A percentile compares a stretch with the other conserved stretches of the same genome.
Conservation (phyloP, 805 yeast species). For the Hanseniaspora mollemarum region DNA sequence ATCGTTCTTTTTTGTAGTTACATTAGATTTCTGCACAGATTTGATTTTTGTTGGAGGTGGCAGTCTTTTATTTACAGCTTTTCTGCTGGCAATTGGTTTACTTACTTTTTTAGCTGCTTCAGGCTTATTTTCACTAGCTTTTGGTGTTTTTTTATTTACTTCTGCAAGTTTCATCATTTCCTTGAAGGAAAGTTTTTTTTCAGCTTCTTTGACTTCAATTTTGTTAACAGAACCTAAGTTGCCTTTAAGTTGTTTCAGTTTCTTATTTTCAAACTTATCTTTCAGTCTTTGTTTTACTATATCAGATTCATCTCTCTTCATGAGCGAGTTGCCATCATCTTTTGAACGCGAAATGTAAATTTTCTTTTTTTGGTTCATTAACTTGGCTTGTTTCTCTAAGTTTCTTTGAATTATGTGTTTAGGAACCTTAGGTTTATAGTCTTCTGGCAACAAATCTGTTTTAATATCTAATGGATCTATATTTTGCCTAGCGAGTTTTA, state of each 20-base stretch:
- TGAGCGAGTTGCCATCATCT: background rate
- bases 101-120: background rate
- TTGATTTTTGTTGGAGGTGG: constrained; percentile 29
- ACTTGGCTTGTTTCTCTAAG: constrained; percentile 59
- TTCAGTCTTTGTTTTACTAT: constrained; percentile 7
- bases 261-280: background rate
- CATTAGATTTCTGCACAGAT: too few relatives aligned
- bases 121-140: background rate
- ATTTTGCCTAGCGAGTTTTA: background rate
- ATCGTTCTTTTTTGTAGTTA: too few relatives aligned
- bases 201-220: constrained; percentile 19
- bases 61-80: too few relatives aligned
- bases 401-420: constrained; percentile 31
- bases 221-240: background rate
- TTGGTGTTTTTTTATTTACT: constrained; percentile 24
- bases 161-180: constrained; percentile 51
- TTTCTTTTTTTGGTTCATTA: constrained; percentile 33
- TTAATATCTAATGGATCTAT: constrained; percentile 17
- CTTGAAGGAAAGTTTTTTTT: constrained; percentile 41
- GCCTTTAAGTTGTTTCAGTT: background rate
- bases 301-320: constrained; percentile 9
- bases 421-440: constrained; percentile 24
- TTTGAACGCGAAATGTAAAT: background rate
- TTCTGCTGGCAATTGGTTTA: background rate
- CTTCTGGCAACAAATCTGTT: constrained; percentile 23